These are phyloP conservation scores for Hirsutella minnesotensis DNA, from an alignment of 2,329 filamentous ascomycete genomes.

Conservation along the genomic window DNA sequence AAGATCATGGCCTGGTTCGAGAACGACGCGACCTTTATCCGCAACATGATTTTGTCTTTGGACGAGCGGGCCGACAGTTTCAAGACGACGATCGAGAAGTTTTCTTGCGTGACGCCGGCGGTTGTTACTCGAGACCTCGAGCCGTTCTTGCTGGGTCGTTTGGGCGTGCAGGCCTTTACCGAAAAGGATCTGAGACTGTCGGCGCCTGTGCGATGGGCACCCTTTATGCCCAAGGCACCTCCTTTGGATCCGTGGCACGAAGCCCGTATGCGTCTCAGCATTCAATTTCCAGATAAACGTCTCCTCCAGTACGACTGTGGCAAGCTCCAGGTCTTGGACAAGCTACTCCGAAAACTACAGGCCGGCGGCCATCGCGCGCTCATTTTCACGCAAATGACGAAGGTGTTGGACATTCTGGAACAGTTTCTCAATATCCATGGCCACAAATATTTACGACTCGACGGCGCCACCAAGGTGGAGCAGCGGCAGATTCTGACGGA, in stretches of 20 bases:
- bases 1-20: conserved; percentile 65
- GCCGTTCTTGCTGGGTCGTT: conserved; percentile 51
- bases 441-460: conserved; percentile 89
- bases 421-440: conserved; percentile 97
- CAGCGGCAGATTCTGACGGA: conserved; percentile 92
- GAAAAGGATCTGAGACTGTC: conserved; percentile 46
- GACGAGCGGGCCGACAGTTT: conserved; percentile 60
- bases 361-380: conserved; percentile 83
- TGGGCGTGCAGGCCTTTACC: conserved; percentile 44
- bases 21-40: conserved; percentile 51
- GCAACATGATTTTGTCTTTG: conserved; percentile 60
- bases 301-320: conserved; percentile 97
- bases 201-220: conserved; percentile 41
- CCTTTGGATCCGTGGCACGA: conserved; percentile 81
- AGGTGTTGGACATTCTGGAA: conserved; percentile 92
- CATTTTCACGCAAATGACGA: conserved; percentile 99
- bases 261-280: conserved; percentile 80
- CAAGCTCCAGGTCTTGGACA: conserved; percentile 84
- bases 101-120: conserved; percentile 83
- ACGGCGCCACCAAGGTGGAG: conserved; percentile 93
- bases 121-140: conserved; percentile 73
- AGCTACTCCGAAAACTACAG: conserved; percentile 75
- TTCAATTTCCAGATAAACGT: conserved; percentile 92
- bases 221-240: conserved; percentile 42
- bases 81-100: conserved; percentile 70